Percentiles rank a stretch among this genome's conserved stretches.
phyloP scores from a whole-genome alignment of 2,329 filamentous ascomycete genomes.

The Pseudocercospora crystallina region DNA sequence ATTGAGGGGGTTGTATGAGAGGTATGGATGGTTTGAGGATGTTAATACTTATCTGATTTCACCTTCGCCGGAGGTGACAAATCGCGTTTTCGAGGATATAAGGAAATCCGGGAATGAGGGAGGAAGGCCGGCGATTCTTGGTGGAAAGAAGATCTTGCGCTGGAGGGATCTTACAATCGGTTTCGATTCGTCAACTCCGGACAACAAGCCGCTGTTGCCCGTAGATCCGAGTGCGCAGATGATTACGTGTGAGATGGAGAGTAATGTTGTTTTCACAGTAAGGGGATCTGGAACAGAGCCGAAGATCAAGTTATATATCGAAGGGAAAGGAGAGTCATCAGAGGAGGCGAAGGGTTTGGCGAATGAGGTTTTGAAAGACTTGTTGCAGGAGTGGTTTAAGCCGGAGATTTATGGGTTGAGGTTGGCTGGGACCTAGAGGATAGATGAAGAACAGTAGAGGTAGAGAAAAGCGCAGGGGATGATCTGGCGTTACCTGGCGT shows the following conservation, averaged over 20 bases:
- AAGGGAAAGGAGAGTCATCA: constrained; percentile 45
- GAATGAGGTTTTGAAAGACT: constrained; percentile 45
- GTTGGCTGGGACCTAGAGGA: constrained; percentile 25
- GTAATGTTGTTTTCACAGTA: constrained; percentile 58
- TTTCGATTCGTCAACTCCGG: constrained; percentile 56
- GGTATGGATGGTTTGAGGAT: constrained; percentile 62
- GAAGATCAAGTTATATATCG: constrained; percentile 63
- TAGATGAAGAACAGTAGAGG: not conserved
- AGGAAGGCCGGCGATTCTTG: constrained; percentile 39
- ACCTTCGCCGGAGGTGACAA: constrained; percentile 53
- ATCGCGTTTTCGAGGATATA: constrained; percentile 56
- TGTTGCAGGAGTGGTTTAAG: constrained; percentile 52
- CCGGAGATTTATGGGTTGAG: constrained; percentile 30
- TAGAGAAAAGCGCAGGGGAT: too few species aligned
- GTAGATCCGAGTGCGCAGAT: constrained; percentile 60
- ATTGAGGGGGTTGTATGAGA: constrained; percentile 56
- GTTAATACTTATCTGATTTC: constrained; percentile 65
- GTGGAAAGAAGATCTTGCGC: constrained; percentile 52
- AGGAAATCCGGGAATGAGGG: constrained; percentile 39
- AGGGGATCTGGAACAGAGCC: constrained; percentile 65
- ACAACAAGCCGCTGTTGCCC: constrained; percentile 56
- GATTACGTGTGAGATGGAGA: constrained; percentile 62
- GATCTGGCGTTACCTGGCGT: too few species aligned
- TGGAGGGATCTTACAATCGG: constrained; percentile 64
- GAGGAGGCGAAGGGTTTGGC: constrained; percentile 46